Percentiles rank a stretch among this genome's conserved stretches.
These are phyloP conservation scores for Cryptosporidium canis DNA, from an alignment of 169 alveolate species.

Conservation along the genomic window DNA sequence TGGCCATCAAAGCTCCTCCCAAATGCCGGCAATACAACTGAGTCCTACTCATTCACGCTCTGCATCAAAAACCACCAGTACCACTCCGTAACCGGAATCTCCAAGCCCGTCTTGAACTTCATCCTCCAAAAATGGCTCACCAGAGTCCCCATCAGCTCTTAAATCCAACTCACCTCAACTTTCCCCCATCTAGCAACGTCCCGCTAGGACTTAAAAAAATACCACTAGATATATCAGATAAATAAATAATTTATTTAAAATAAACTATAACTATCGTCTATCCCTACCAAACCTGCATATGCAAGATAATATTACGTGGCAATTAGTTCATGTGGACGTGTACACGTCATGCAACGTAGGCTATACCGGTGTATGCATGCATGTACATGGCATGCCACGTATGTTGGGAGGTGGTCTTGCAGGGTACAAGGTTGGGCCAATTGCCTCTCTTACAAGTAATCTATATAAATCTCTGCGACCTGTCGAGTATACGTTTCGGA, in stretches of 20 bases:
- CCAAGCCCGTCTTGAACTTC: conserved; percentile 26
- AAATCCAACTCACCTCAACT: neutral
- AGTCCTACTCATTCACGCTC: conserved; percentile 15
- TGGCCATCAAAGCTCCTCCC: conserved; percentile 62
- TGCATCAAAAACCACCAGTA: conserved; percentile 33
- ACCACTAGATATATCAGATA: neutral
- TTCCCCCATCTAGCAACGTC: neutral
- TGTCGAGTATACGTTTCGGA: neutral
- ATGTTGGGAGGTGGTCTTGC: too few species aligned
- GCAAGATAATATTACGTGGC: conserved; percentile 2
- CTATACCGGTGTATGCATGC: conserved; percentile 7
- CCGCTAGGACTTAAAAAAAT: neutral
- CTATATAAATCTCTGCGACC: neutral
- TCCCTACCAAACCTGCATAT: neutral
- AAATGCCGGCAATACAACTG: conserved; percentile 12
- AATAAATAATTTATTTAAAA: conserved; percentile 11
- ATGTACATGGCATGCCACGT: neutral
- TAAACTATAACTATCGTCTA: neutral
- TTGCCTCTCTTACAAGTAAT: neutral
- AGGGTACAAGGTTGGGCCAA: too few species aligned
- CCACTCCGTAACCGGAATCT: conserved; percentile 41
- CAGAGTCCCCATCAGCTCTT: conserved; percentile 12
- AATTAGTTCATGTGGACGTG: conserved; percentile 2
- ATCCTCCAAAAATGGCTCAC: conserved; percentile 52
- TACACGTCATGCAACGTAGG: neutral